Percentiles rank a stretch among this genome's conserved stretches.
Conservation (phyloP, 148 eudicot genomes). For the Bassia scoparia region DNA sequence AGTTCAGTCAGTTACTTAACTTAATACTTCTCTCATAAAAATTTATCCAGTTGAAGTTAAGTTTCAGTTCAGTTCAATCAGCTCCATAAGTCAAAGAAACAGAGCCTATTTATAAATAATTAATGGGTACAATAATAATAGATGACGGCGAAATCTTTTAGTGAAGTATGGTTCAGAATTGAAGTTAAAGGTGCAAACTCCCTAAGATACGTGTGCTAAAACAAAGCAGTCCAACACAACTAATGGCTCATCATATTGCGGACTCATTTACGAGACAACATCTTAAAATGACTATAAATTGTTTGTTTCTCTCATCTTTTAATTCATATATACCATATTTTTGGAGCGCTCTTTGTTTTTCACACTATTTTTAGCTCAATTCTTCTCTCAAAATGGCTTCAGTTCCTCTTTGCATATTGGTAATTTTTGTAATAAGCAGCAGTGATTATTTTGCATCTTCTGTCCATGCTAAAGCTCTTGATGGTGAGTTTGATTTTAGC, state of each 20-base stretch:
- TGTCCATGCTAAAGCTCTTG: neutral
- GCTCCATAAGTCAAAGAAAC: no score
- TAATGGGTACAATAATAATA: no score
- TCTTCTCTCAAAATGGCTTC: neutral
- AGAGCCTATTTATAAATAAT: no score
- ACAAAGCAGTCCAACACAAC: slow-evolving; percentile 1
- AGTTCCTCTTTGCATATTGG: neutral
- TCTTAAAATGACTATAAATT: neutral
- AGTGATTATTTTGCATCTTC: slow-evolving; percentile 3
- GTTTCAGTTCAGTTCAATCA: no score
- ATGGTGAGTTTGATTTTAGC: slow-evolving; percentile 6
- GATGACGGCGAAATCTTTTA: no score
- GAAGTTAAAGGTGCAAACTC: neutral
- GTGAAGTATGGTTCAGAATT: no score
- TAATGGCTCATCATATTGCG: slow-evolving; percentile 1
- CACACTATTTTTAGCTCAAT: neutral
- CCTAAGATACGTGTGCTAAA: slow-evolving; percentile 5
- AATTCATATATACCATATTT: neutral
- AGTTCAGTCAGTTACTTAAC: no score
- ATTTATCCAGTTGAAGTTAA: no score
- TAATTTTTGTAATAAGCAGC: neutral
- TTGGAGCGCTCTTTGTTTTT: neutral
- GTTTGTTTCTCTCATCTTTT: neutral
- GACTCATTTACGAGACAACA: neutral
- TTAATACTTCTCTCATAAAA: no score